Percentiles rank a stretch among this genome's conserved stretches.
These are phyloP conservation scores for Talaromyces sp. DNA, from an alignment of 2,329 filamentous ascomycete genomes.

Conservation along the genomic window DNA sequence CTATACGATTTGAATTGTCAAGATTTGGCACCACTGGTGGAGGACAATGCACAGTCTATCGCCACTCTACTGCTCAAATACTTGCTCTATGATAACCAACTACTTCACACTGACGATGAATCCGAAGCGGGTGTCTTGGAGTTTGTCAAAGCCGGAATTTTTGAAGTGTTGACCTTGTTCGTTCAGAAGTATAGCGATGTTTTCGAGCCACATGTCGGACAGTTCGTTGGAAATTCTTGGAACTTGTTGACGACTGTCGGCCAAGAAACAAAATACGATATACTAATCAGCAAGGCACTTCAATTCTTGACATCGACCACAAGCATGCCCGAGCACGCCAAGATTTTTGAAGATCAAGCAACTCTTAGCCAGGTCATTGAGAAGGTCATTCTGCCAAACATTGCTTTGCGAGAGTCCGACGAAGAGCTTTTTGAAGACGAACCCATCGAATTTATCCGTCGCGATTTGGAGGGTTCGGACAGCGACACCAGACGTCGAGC, in stretches of 20 bases:
- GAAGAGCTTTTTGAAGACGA: slow-evolving; percentile 97
- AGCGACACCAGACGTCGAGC: slow-evolving; percentile 88
- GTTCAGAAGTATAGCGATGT: slow-evolving; percentile 94
- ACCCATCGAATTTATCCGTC: slow-evolving; percentile 94
- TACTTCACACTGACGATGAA: slow-evolving; percentile 83
- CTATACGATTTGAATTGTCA: slow-evolving; percentile 97
- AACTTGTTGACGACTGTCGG: slow-evolving; percentile 82
- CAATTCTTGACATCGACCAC: slow-evolving; percentile 92
- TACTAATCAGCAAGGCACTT: slow-evolving; percentile 87
- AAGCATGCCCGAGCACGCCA: slow-evolving; percentile 70
- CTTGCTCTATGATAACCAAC: slow-evolving; percentile 78
- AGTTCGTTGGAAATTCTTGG: slow-evolving; percentile 90
- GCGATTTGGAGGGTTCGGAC: slow-evolving; percentile 93
- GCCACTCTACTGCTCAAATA: slow-evolving; percentile 86
- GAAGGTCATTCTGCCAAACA: slow-evolving; percentile 91
- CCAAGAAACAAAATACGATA: slow-evolving; percentile 86
- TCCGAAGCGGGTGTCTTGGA: slow-evolving; percentile 79
- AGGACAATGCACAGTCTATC: slow-evolving; percentile 77
- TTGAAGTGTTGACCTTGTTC: slow-evolving; percentile 83
- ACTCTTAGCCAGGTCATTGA: slow-evolving; percentile 85
- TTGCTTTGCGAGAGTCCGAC: slow-evolving; percentile 86
- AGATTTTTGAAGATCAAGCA: slow-evolving; percentile 76
- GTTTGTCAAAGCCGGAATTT: slow-evolving; percentile 87
- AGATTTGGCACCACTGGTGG: slow-evolving; percentile 89
- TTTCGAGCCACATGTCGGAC: slow-evolving; percentile 72